Evolutionary conservation across 352 stramenopile species (phyloP).

Genomic region (Halophytophthora batemanensis): DNA sequence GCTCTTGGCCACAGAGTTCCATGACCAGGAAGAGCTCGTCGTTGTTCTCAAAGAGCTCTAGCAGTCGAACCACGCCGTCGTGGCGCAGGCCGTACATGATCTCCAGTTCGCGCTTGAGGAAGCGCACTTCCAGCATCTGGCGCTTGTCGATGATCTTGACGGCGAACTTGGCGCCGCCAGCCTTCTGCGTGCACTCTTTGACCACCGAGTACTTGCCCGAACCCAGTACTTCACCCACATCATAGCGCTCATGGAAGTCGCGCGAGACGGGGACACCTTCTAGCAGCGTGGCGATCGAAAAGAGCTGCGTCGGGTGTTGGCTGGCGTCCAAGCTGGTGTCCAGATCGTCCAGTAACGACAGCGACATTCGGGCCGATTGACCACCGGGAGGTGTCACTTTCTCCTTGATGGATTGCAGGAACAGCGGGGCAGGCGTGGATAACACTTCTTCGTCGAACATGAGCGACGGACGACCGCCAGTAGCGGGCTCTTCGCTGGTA

Average conservation of each 20-base stretch:
- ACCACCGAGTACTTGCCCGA: constrained; percentile 81
- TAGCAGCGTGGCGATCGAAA: constrained; percentile 63
- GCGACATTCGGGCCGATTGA: constrained; percentile 31
- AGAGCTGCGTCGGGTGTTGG: constrained; percentile 42
- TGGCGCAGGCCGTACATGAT: constrained; percentile 79
- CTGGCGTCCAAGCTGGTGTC: constrained; percentile 40
- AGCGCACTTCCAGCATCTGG: constrained; percentile 76
- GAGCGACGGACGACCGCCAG: constrained; percentile 53
- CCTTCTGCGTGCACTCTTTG: constrained; percentile 48
- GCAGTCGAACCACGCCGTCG: constrained; percentile 70
- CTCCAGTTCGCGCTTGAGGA: constrained; percentile 84
- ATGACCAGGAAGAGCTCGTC: constrained; percentile 80
- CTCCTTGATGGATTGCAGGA: constrained; percentile 69
- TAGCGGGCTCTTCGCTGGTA: no score
- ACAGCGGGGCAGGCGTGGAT: constrained; percentile 37
- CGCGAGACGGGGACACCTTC: constrained; percentile 56
- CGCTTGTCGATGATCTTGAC: constrained; percentile 87
- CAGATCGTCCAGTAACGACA: constrained; percentile 62
- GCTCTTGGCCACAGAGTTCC: constrained; percentile 73
- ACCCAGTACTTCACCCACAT: constrained; percentile 49
- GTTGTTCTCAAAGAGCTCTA: constrained; percentile 77
- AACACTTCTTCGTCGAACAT: constrained; percentile 61
- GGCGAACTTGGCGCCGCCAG: constrained; percentile 35
- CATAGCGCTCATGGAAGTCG: constrained; percentile 62
- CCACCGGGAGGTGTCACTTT: constrained; percentile 48